phyloP scores from a whole-genome alignment of 2,329 filamentous ascomycete species.

The Atkinsonella hypoxylon region DNA sequence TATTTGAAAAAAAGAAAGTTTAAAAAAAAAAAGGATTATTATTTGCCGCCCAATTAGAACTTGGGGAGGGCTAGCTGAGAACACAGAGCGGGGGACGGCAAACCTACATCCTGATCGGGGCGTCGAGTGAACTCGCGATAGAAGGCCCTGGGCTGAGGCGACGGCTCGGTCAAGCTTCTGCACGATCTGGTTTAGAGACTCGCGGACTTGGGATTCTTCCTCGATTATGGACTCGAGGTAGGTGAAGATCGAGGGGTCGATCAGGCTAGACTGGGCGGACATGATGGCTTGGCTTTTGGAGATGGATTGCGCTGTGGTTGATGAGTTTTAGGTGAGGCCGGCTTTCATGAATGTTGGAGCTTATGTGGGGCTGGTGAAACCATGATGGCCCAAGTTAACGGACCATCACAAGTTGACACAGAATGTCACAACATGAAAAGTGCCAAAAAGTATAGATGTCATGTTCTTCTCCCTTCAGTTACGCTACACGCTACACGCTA shows the following conservation, averaged over 20 bases:
- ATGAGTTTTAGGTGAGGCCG: conserved; percentile 2
- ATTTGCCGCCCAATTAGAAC: too few species aligned
- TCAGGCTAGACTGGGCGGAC: conserved; percentile 23
- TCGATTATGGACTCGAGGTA: conserved; percentile 82
- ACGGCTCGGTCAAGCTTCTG: conserved; percentile 76
- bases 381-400: too few species aligned
- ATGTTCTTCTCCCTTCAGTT: too few species aligned
- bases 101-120: conserved; percentile 45
- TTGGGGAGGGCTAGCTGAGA: background rate
- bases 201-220: conserved; percentile 69
- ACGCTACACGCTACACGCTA: too few species aligned
- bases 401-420: too few species aligned
- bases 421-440: too few species aligned
- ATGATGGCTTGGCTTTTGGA: conserved; percentile 13
- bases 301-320: conserved; percentile 3
- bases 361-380: background rate
- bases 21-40: too few species aligned
- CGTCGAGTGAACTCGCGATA: conserved; percentile 85
- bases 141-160: conserved; percentile 65
- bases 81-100: background rate
- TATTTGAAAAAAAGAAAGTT: background rate
- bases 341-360: background rate
- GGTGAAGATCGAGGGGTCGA: conserved; percentile 77
- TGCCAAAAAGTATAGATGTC: too few species aligned
- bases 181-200: conserved; percentile 72